Evolutionary conservation across 208 protist species (phyloP).

Genomic region (Acanthamoeba triangularis): DNA sequence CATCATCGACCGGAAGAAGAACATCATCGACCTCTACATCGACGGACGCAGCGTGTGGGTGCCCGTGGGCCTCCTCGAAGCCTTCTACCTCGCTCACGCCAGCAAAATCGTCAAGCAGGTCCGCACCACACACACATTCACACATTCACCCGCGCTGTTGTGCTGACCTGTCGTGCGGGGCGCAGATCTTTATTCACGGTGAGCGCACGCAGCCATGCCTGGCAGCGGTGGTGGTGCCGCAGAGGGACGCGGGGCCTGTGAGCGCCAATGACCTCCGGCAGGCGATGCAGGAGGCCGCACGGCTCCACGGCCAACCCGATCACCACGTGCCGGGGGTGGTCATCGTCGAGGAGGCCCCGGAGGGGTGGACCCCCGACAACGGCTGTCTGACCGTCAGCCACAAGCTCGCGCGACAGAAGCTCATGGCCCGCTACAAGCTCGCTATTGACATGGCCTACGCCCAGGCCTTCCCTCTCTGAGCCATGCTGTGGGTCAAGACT

Average conservation of each 20-base stretch:
- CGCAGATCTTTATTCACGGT: slow-evolving; percentile 12
- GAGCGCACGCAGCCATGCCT: slow-evolving; percentile 27
- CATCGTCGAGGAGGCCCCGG: neutral
- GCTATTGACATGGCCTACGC: neutral
- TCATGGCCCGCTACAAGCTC: neutral
- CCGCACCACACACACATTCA: no score
- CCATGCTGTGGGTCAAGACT: neutral
- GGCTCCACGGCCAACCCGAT: neutral
- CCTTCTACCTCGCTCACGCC: slow-evolving; percentile 8
- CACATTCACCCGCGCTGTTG: no score
- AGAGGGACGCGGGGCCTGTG: neutral
- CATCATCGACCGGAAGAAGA: slow-evolving; percentile 81
- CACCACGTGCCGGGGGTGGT: neutral
- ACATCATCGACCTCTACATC: slow-evolving; percentile 79
- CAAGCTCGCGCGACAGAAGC: neutral
- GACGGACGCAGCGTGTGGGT: slow-evolving; percentile 45
- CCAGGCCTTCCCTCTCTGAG: neutral
- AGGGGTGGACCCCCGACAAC: neutral
- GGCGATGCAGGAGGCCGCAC: neutral
- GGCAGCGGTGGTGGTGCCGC: neutral
- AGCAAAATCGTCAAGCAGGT: neutral
- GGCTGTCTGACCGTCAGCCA: neutral
- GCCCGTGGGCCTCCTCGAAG: neutral
- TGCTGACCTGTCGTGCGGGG: no score
- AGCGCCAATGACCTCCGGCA: neutral